Evolutionary conservation across 2,329 filamentous ascomycete species (phyloP).

Genomic region (Seiridium cupressi): DNA sequence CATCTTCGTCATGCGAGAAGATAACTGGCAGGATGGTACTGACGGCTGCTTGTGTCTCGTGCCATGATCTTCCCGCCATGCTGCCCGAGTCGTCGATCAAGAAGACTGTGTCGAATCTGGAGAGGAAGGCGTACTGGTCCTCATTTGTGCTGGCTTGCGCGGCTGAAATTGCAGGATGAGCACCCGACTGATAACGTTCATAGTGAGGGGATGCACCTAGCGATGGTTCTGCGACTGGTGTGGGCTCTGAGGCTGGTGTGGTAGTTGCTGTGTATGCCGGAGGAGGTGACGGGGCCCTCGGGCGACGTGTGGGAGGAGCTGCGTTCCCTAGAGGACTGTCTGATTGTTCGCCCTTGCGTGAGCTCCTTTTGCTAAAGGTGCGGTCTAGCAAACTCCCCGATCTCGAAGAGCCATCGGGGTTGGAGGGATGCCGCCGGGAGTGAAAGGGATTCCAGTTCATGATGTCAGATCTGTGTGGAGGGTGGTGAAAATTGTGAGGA

Average conservation of each 20-base stretch:
- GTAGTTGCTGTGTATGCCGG: constrained; percentile 1
- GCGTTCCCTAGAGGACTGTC: neutral
- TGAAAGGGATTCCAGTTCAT: too few relatives aligned
- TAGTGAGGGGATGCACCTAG: neutral
- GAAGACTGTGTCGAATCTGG: constrained; percentile 81
- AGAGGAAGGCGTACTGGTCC: constrained; percentile 60
- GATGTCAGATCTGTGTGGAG: too few relatives aligned
- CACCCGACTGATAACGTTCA: neutral
- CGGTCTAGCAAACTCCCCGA: too few relatives aligned
- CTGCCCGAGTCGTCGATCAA: constrained; percentile 89
- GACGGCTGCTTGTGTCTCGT: constrained; percentile 69
- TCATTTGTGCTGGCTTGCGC: constrained; percentile 6
- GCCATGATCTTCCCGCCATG: constrained; percentile 78
- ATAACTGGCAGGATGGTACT: constrained; percentile 73
- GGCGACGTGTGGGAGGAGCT: neutral
- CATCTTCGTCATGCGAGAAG: constrained; percentile 74
- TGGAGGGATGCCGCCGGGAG: too few relatives aligned
- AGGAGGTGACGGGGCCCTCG: constrained; percentile 3
- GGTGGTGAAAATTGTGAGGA: too few relatives aligned
- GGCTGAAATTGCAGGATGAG: constrained; percentile 1
- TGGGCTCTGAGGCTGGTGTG: neutral
- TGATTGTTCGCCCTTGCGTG: too few relatives aligned
- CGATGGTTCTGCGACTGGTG: neutral
- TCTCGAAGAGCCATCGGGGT: too few relatives aligned
- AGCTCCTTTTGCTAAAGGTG: too few relatives aligned